A percentile compares a stretch with the other conserved stretches of the same genome.
These are phyloP conservation scores for Mitragyna speciosa DNA, from an alignment of 257 asterid species.

Conservation along the genomic window DNA sequence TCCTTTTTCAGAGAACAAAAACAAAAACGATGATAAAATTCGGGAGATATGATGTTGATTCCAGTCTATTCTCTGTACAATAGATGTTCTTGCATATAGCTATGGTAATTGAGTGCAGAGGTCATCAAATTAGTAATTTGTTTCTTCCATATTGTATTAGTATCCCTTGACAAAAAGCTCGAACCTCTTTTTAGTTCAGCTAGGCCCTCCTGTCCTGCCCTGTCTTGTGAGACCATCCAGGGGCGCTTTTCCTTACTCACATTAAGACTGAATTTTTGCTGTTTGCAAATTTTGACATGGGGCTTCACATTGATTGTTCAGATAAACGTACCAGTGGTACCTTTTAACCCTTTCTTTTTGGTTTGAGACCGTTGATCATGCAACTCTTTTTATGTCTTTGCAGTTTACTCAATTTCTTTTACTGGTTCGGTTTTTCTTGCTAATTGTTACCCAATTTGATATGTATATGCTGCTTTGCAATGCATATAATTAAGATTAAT, in stretches of 20 bases:
- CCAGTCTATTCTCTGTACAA: neutral
- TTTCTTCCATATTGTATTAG: neutral
- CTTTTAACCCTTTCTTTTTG: neutral
- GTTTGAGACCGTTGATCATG: neutral
- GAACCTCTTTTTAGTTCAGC: neutral
- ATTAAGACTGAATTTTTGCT: neutral
- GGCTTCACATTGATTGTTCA: conserved; percentile 11
- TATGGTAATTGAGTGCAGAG: no score
- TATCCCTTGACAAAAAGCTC: neutral
- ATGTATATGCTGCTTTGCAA: neutral
- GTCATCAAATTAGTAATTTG: neutral
- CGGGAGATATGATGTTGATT: neutral
- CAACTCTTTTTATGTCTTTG: neutral
- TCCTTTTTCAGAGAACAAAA: no score
- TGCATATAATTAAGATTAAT: neutral
- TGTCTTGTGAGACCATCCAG: neutral
- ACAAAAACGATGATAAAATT: no score
- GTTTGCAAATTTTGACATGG: neutral
- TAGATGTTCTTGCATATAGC: no score
- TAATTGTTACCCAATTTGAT: neutral
- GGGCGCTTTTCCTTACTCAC: conserved; percentile 6
- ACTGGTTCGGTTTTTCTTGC: neutral
- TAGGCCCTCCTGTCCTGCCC: neutral
- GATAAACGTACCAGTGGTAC: neutral
- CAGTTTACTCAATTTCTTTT: neutral